These are phyloP conservation scores for Cicer arietinum DNA, from an alignment of 306 rosid species.

Conservation along the genomic window DNA sequence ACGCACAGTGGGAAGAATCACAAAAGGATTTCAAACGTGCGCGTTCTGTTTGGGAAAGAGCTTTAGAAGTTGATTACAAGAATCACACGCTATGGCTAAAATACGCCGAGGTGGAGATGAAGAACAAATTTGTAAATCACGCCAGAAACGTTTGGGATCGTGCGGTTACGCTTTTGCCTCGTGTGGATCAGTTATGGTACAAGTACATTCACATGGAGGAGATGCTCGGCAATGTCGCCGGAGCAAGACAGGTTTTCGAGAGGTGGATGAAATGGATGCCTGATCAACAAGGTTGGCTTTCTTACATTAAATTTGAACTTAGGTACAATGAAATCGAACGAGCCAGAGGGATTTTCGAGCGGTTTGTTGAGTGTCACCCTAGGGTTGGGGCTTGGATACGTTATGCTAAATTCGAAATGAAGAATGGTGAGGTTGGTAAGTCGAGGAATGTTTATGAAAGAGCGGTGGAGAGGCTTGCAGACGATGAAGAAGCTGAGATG, in stretches of 20 bases:
- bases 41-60: conserved; percentile 91
- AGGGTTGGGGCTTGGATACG: conserved; percentile 76
- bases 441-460: conserved; percentile 72
- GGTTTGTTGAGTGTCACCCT: conserved; percentile 74
- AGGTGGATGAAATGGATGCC: conserved; percentile 93
- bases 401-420: conserved; percentile 90
- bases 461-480: conserved; percentile 66
- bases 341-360: conserved; percentile 77
- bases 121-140: conserved; percentile 87
- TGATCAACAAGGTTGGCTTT: conserved; percentile 84
- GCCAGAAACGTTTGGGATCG: conserved; percentile 94
- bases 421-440: conserved; percentile 69
- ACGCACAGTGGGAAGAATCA: conserved; percentile 90
- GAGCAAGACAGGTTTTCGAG: conserved; percentile 81
- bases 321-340: conserved; percentile 77
- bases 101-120: conserved; percentile 94
- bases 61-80: conserved; percentile 82
- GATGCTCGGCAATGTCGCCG: conserved; percentile 75
- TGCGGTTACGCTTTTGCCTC: conserved; percentile 74
- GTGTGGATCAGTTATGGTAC: conserved; percentile 87
- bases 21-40: conserved; percentile 88
- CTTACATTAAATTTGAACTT: conserved; percentile 78
- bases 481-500: conserved; percentile 82
- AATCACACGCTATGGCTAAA: conserved; percentile 91
- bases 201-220: conserved; percentile 95